Evolutionary conservation across 495 filamentous ascomycete species (phyloP).

Genomic region (Hyphodiscus hymeniophilus): DNA sequence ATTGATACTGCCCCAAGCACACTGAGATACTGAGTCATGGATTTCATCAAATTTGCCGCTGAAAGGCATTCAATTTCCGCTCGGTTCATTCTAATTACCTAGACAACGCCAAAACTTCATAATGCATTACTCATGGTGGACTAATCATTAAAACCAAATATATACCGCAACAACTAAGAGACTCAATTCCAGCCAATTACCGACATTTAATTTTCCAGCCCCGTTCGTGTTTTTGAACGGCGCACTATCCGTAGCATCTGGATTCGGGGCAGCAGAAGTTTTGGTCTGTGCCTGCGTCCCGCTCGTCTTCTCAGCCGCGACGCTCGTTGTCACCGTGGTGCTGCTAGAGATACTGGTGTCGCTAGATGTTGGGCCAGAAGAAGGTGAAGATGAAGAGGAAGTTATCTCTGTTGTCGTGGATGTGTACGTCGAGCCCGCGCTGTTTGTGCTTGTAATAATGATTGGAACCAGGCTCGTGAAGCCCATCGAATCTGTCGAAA

Average conservation of each 20-base stretch:
- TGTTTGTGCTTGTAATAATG: conserved; percentile 7
- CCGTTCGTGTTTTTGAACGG: conserved; percentile 13
- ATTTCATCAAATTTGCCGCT: too few species aligned
- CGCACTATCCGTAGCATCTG: conserved; percentile 7
- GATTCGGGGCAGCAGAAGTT: background rate
- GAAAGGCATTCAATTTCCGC: too few species aligned
- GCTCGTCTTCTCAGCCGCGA: background rate
- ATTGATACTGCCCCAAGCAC: too few species aligned
- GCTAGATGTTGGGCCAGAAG: background rate
- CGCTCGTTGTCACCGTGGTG: background rate
- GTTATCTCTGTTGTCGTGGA: conserved; percentile 1
- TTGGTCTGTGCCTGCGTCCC: background rate
- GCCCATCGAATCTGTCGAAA: background rate
- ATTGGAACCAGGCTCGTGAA: conserved; percentile 1
- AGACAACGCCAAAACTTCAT: background rate
- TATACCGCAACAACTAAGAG: background rate
- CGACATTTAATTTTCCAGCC: background rate
- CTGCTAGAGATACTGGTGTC: background rate
- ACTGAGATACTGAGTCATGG: too few species aligned
- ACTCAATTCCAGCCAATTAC: conserved; percentile 5
- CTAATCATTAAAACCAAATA: background rate
- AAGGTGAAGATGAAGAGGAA: background rate
- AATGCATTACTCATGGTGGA: background rate
- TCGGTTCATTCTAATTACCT: too few species aligned
- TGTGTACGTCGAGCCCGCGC: too few species aligned